Evolutionary conservation across 495 filamentous ascomycete species (phyloP), one percentile per base, ranked within the genome.

Genomic region (Aspergillus sclerotiicarbonarius): DNA sequence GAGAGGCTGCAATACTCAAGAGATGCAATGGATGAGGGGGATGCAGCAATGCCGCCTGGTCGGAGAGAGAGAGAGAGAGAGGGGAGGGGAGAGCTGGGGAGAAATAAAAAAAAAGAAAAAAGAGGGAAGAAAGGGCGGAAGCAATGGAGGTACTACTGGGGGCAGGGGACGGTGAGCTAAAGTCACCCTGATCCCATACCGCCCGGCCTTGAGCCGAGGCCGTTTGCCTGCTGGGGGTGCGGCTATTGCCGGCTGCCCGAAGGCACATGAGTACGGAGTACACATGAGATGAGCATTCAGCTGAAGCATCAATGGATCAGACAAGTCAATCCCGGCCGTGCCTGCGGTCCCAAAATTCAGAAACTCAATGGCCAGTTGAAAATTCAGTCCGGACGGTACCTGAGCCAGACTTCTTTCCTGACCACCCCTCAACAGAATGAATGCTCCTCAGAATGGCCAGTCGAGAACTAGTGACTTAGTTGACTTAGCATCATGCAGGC

Each of bases 1-100:
- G 62, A 69, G 68, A 69, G 66, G 60, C 57, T 53, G 43, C 49
- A 53, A 55, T 62, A 62, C 60, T 47, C 60, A 58, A 51, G 56
- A 50, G 44, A 60, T 43, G 33, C 58, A 61, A 63, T 60, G 56
- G 63, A 31, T 44, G 30, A 16, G 60, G 58, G 12, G n/a, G n/a
- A n/a, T n/a, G 53, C 29, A 57, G 13, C n/a, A n/a, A n/a, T n/a
- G 37, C 33, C 33, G 8, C 33, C 13, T 35, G 25, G 25, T 25
- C 25, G 57, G 56, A 59, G 53, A 64, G 57, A 54, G 44, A 61
- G 60, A 58, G 56, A 49, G 54, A 57, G 25, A 45, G 39, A 39
- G 54, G 46, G 51, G 49, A 57, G 41, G 47, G 29, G 39, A 39
- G 25, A 25, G 25, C 5, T 5, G 25, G 37, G 33, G 41, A 48